phyloP scores from a whole-genome alignment of 768 basidiomycete genomes.

The Russula emetica region DNA sequence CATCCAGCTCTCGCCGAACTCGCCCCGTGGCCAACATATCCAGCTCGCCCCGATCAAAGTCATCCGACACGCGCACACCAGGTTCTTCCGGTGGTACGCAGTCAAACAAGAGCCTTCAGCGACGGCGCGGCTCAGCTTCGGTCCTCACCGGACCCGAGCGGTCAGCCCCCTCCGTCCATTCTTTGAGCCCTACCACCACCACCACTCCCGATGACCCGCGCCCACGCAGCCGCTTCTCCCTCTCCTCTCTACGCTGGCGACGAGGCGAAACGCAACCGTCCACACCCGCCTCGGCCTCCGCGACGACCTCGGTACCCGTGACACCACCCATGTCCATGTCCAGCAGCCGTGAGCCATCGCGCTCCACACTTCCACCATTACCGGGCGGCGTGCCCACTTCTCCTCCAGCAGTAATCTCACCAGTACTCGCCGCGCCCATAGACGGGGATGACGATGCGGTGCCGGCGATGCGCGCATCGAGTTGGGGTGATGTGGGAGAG shows the following conservation, averaged over 20 bases:
- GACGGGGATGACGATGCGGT: not conserved
- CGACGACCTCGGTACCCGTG: conserved; percentile 5
- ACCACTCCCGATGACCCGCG: conserved; percentile 13
- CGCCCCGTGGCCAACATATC: conserved; percentile 15
- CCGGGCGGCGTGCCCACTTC: not conserved
- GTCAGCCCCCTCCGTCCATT: conserved; percentile 12
- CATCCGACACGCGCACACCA: conserved; percentile 18
- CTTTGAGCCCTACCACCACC: conserved; percentile 16
- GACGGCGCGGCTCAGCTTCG: conserved; percentile 24
- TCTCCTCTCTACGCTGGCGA: conserved; percentile 25
- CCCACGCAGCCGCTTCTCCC: conserved; percentile 28
- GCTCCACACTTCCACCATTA: not conserved
- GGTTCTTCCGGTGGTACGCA: not conserved
- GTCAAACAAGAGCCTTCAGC: not conserved
- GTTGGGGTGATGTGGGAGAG: conserved; percentile 29
- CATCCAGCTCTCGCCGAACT: conserved; percentile 6
- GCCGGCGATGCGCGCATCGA: conserved; percentile 26
- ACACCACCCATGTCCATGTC: conserved; percentile 13
- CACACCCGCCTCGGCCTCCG: conserved; percentile 3
- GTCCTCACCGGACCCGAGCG: conserved; percentile 4
- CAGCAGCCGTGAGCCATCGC: conserved; percentile 14
- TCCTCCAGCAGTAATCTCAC: not conserved
- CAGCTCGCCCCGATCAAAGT: conserved; percentile 23
- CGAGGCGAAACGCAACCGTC: conserved; percentile 18
- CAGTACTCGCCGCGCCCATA: not conserved